Percentiles rank a stretch among this genome's conserved stretches.
Evolutionary conservation across 2,329 filamentous ascomycete genomes (phyloP).

Genomic region (Spiromastix sp.): DNA sequence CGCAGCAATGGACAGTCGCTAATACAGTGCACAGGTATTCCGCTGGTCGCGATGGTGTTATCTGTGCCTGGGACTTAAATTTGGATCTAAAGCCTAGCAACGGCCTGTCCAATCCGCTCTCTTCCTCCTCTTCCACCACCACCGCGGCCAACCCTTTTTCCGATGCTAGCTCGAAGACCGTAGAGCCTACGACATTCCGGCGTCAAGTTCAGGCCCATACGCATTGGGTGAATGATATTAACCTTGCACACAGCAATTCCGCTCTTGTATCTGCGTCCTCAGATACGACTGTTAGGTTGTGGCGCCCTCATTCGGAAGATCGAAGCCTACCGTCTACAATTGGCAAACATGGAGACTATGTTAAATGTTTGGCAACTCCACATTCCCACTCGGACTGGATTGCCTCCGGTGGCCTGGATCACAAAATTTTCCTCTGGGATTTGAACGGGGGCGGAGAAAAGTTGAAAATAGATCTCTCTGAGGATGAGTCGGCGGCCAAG

Average conservation of each 20-base stretch:
- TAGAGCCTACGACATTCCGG: conserved; percentile 42
- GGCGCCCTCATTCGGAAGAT: conserved; percentile 62
- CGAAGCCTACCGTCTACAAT: conserved; percentile 60
- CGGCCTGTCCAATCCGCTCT: conserved; percentile 17
- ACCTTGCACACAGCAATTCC: conserved; percentile 64
- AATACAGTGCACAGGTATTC: conserved; percentile 59
- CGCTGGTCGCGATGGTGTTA: conserved; percentile 84
- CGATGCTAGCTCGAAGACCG: conserved; percentile 12
- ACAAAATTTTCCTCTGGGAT: conserved; percentile 90
- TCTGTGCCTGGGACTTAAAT: conserved; percentile 90
- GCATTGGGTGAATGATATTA: conserved; percentile 93
- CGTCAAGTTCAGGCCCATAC: conserved; percentile 72
- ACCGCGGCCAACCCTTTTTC: conserved; percentile 14
- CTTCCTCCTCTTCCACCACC: conserved; percentile 22
- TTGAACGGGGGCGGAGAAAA: conserved; percentile 76
- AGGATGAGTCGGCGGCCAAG: conserved; percentile 73
- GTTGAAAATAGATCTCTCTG: conserved; percentile 64
- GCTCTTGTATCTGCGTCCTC: conserved; percentile 83
- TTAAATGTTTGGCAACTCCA: conserved; percentile 83
- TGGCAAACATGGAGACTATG: conserved; percentile 89
- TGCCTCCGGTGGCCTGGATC: conserved; percentile 84
- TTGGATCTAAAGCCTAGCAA: conserved; percentile 46
- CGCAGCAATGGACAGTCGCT: no score
- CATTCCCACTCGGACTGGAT: conserved; percentile 67
- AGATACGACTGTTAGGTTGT: conserved; percentile 87